These are phyloP conservation scores for Bothriochloa decipiens DNA, from an alignment of 176 grass and related monocot species.

Conservation along the genomic window DNA sequence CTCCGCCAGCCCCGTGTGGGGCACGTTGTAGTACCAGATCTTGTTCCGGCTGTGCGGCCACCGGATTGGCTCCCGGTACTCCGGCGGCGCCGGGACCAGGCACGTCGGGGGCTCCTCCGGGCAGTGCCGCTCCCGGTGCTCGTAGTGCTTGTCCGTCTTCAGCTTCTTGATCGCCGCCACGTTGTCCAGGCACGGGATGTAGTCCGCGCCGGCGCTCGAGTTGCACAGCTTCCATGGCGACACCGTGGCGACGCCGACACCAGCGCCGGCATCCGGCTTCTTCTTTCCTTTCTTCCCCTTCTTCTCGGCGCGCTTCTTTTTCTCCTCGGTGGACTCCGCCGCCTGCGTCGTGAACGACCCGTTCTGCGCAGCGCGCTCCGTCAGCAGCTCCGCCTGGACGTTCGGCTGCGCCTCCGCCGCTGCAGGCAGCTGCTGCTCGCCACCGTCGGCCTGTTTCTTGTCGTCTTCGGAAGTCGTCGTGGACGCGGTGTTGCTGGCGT, in stretches of 20 bases:
- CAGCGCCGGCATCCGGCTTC: not conserved
- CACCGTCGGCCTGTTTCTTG: constrained; percentile 10
- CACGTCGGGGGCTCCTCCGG: constrained; percentile 60
- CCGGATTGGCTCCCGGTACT: constrained; percentile 61
- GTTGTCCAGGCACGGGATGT: constrained; percentile 97
- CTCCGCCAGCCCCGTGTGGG: constrained; percentile 67
- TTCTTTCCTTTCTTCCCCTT: not conserved
- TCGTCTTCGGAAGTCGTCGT: constrained; percentile 8
- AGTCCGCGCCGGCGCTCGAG: constrained; percentile 69
- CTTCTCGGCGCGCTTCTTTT: constrained; percentile 49
- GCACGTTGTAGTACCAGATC: constrained; percentile 97
- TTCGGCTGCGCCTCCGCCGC: constrained; percentile 54
- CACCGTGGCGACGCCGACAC: not conserved
- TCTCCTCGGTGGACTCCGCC: constrained; percentile 71
- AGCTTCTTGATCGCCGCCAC: constrained; percentile 73
- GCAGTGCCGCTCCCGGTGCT: constrained; percentile 96
- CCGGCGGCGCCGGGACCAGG: constrained; percentile 70
- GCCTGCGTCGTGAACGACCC: constrained; percentile 89
- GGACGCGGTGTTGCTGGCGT: not conserved
- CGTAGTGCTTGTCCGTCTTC: constrained; percentile 66
- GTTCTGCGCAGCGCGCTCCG: constrained; percentile 69
- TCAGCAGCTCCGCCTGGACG: constrained; percentile 68
- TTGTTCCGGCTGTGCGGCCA: constrained; percentile 92
- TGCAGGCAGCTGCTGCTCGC: constrained; percentile 2
- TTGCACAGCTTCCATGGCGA: constrained; percentile 95